Evolutionary conservation across 148 eudicot genomes (phyloP), one percentile per base, ranked within the genome.

Genomic region (Camellia japonica): DNA sequence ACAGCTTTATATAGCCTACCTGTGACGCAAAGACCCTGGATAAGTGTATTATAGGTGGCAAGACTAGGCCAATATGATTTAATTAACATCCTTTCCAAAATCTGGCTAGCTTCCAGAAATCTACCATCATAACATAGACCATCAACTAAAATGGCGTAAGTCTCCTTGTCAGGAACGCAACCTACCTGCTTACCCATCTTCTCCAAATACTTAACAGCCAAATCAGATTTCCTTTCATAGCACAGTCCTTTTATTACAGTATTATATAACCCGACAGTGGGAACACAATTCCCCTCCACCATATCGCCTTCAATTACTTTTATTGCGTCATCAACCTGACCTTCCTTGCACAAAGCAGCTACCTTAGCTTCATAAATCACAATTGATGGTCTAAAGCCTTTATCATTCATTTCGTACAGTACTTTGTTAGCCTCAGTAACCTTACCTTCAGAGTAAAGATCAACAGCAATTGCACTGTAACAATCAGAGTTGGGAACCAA

Each of bases 331-430:
- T 90, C 89, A 13, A 89, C 88, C 82, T 78, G 87, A 67, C 88
- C 81, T 74, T 79, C 81, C 18, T 72, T 83, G 23, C 91, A 92
- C 79, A 93, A 76, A 64, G 96, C 90, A 44, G 83, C 71, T 42
- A 93, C 83, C 84, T 93, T 95, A 41, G 94, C 92, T 88, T 91
- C 89, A 43, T 90, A 95, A 54, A 91, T 84, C 12, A 49, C 63
- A 49, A 80, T 60, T 19, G 92, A 77, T 15, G 92, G 86, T 54
- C 42, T 82, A 77, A 90, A 93, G 23, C 94, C 97, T 80, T 77
- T 85, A 75, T 79, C 82, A 78, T 79, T 81, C 99, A 95, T 93
- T 78, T 83, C 85, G 42, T 79, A 75, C 23, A 95, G 83, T 73
- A 92, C 90, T 74, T 85, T 85, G 74, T 92, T 84, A 46, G 93